A percentile compares a stretch with the other conserved stretches of the same genome.
These are phyloP conservation scores for Globisporangium radiosum DNA, from an alignment of 352 stramenopile species.

Conservation along the genomic window DNA sequence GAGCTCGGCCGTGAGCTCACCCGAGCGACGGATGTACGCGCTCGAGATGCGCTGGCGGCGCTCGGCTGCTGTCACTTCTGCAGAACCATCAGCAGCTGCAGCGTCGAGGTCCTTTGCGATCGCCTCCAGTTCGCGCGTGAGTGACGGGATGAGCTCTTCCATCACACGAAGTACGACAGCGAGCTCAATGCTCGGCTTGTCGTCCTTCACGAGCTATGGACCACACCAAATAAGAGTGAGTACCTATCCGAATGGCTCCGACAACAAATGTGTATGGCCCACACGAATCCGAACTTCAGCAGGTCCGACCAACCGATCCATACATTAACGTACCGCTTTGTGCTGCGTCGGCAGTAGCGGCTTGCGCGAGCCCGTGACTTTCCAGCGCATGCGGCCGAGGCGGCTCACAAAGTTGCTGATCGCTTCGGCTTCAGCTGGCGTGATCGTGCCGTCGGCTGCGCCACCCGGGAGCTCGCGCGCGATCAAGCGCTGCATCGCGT, in stretches of 20 bases:
- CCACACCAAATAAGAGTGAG: neutral
- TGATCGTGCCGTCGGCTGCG: slow-evolving; percentile 45
- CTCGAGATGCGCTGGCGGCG: slow-evolving; percentile 52
- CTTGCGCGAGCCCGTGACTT: slow-evolving; percentile 71
- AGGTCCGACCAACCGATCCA: neutral
- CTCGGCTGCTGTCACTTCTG: slow-evolving; percentile 20
- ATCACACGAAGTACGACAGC: slow-evolving; percentile 54
- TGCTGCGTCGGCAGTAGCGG: slow-evolving; percentile 52
- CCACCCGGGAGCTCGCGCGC: slow-evolving; percentile 46
- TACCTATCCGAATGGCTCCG: neutral
- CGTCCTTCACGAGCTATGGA: slow-evolving; percentile 38
- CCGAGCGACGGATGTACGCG: slow-evolving; percentile 62
- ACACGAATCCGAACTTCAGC: neutral
- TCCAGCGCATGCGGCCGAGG: slow-evolving; percentile 69
- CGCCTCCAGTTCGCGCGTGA: slow-evolving; percentile 71
- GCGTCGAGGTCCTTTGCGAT: slow-evolving; percentile 22
- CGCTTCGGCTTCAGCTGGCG: slow-evolving; percentile 50
- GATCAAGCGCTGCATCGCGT: slow-evolving; percentile 59
- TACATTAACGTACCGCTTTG: slow-evolving; percentile 17
- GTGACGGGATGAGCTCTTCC: slow-evolving; percentile 59
- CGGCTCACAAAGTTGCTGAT: slow-evolving; percentile 69
- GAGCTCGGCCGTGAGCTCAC: slow-evolving; percentile 46
- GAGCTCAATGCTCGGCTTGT: slow-evolving; percentile 58
- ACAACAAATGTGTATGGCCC: neutral
- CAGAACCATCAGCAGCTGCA: neutral